Percentiles rank a stretch among this genome's conserved stretches.
These are phyloP conservation scores for Naganishia vaughanmartiniae DNA, from an alignment of 768 basidiomycete species.

Conservation along the genomic window DNA sequence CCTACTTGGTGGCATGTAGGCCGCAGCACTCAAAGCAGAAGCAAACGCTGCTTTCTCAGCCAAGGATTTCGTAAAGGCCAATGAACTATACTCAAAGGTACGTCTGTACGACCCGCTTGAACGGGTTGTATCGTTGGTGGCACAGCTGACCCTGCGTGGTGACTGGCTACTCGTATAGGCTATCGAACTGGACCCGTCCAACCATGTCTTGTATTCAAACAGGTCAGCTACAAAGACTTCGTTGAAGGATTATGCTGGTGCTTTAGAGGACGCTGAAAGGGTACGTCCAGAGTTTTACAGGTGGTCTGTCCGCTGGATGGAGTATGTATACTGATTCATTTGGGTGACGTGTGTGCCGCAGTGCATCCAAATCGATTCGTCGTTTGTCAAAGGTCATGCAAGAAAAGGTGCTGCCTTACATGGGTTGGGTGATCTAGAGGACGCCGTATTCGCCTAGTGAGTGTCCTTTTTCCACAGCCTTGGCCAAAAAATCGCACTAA, in stretches of 20 bases:
- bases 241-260: constrained; percentile 70
- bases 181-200: constrained; percentile 74
- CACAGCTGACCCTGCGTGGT: too few relatives aligned
- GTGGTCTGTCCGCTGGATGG: not conserved
- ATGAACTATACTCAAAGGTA: constrained; percentile 50
- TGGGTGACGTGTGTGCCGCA: not conserved
- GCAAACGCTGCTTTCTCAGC: constrained; percentile 95
- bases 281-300: constrained; percentile 55
- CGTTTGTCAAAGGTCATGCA: constrained; percentile 86
- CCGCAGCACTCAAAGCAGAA: constrained; percentile 73
- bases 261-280: constrained; percentile 85
- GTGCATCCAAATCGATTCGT: constrained; percentile 65
- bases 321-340: not conserved
- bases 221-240: constrained; percentile 87
- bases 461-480: not conserved
- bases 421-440: constrained; percentile 71
- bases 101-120: not conserved
- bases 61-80: constrained; percentile 85
- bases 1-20: constrained; percentile 46
- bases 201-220: constrained; percentile 89
- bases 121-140: not conserved
- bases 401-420: constrained; percentile 92
- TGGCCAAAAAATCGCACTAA: not conserved
- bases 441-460: constrained; percentile 75
- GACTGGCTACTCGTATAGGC: constrained; percentile 62